A percentile compares a stretch with the other conserved stretches of the same genome.
phyloP scores from a whole-genome alignment of 495 filamentous ascomycete genomes.

The Penicillium egyptiacum region DNA sequence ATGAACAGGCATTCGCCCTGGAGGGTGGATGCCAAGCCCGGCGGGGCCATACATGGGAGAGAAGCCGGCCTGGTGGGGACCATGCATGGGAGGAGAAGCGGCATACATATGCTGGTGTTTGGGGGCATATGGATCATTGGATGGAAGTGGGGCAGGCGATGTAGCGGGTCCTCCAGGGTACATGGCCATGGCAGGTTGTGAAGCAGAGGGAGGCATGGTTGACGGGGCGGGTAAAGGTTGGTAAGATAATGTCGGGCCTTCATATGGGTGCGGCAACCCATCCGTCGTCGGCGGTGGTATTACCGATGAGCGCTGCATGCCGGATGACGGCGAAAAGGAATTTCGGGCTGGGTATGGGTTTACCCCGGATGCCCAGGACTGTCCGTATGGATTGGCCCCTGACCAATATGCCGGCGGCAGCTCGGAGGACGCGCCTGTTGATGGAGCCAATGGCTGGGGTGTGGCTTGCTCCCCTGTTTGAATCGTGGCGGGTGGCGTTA shows the following conservation, averaged over 20 bases:
- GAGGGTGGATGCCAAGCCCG: slow-evolving; percentile 56
- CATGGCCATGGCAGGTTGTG: slow-evolving; percentile 25
- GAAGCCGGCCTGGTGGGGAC: slow-evolving; percentile 61
- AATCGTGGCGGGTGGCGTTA: slow-evolving; percentile 62
- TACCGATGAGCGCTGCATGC: slow-evolving; percentile 44
- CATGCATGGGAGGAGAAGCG: slow-evolving; percentile 58
- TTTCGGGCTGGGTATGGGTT: slow-evolving; percentile 45
- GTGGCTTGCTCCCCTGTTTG: slow-evolving; percentile 58
- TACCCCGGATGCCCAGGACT: slow-evolving; percentile 45
- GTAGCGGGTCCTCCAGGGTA: slow-evolving; percentile 52
- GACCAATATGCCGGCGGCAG: slow-evolving; percentile 49
- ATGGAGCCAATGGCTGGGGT: slow-evolving; percentile 52
- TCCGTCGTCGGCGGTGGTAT: slow-evolving; percentile 54
- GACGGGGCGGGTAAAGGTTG: slow-evolving; percentile 51
- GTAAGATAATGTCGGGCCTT: slow-evolving; percentile 56
- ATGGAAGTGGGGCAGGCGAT: slow-evolving; percentile 59
- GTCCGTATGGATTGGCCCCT: slow-evolving; percentile 55
- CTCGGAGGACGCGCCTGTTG: slow-evolving; percentile 46
- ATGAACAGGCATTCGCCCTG: slow-evolving; percentile 57
- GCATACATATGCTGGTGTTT: slow-evolving; percentile 60
- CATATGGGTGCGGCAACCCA: slow-evolving; percentile 54
- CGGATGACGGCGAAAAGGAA: slow-evolving; percentile 57
- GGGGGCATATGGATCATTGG: slow-evolving; percentile 61
- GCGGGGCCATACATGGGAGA: slow-evolving; percentile 56
- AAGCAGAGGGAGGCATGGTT: slow-evolving; percentile 26